Conservation (phyloP, 495 filamentous ascomycete genomes). For the Aspergillus sparsus region DNA sequence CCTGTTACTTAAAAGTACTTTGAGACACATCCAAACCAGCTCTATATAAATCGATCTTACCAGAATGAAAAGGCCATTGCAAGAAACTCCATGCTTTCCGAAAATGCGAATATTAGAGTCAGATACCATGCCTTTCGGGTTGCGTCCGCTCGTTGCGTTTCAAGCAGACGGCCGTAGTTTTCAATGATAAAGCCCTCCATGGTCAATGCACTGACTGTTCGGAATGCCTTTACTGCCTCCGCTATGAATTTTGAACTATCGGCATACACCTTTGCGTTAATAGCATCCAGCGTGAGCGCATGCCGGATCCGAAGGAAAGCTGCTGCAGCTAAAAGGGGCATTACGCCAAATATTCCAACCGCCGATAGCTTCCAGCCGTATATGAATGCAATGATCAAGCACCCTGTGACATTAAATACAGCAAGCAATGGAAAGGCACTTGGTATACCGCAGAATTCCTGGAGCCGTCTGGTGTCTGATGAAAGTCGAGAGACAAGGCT, state of each 20-base stretch:
- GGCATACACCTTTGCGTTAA: conserved; percentile 58
- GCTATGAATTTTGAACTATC: conserved; percentile 56
- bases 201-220: conserved; percentile 56
- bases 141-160: conserved; percentile 51
- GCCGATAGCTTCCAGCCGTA: conserved; percentile 65
- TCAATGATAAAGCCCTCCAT: conserved; percentile 53
- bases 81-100: conserved; percentile 48
- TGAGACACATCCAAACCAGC: no score
- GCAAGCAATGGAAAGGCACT: conserved; percentile 35
- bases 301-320: conserved; percentile 58
- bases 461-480: conserved; percentile 60
- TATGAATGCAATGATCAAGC: conserved; percentile 55
- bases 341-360: conserved; percentile 54
- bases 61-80: conserved; percentile 60
- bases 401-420: conserved; percentile 55
- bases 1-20: no score
- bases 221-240: conserved; percentile 59
- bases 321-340: conserved; percentile 56
- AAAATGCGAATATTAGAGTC: conserved; percentile 37
- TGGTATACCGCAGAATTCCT: conserved; percentile 56
- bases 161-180: conserved; percentile 51
- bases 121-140: conserved; percentile 53
- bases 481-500: conserved; percentile 53
- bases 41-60: conserved; percentile 32
- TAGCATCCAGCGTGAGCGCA: conserved; percentile 52